Evolutionary conservation across 305 asterid genomes (phyloP), one percentile per base, ranked within the genome.

Genomic region (Rubia tinctorum): DNA sequence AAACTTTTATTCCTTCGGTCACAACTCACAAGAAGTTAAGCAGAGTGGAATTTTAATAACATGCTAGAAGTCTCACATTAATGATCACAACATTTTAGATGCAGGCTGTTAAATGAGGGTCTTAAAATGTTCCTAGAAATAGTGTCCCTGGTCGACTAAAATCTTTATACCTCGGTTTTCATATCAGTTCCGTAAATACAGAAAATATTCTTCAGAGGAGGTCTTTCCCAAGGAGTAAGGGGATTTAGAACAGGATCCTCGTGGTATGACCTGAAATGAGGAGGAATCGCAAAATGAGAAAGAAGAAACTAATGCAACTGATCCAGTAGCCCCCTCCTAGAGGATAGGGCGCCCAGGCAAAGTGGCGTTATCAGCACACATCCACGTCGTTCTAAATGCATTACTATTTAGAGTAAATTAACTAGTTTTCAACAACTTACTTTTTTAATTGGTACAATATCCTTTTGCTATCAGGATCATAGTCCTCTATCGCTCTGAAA

Each of bases 141-240:
- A 20, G 25, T 39, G 56, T 37, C 67, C 20, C n/a, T 22, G 40
- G n/a, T 12, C 23, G 20, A 7, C 4, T 22, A 51, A 62, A 40
- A 68, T 69, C 75, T 75, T 49, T 73, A 63, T 89, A 95, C 99
- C 98, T 95, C 98, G 61, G 99, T 95, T 87, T 89, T 95, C 72
- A 80, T 83, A 80, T 90, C 99, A 75, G 76, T 77, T 77, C 99
- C 99, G 76, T 95, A 95, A 69, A 95, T 95, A 82, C 99, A 95
- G 79, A 90, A 95, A 69, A 95, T 92, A 82, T 95, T 95, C 90
- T 92, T 95, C 75, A 95, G 84, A 62, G 99, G 99, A 81, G 99
- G 99, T 83, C 99, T 89, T 71, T 95, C 99, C 98, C 98, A 95
- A n/a, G 99, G 99, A 71, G 99, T 95, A 69, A 95, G 84, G 78